Percentiles rank a stretch among this genome's conserved stretches.
Conservation (phyloP, 257 asterid genomes). For the Solanum phureja region DNA sequence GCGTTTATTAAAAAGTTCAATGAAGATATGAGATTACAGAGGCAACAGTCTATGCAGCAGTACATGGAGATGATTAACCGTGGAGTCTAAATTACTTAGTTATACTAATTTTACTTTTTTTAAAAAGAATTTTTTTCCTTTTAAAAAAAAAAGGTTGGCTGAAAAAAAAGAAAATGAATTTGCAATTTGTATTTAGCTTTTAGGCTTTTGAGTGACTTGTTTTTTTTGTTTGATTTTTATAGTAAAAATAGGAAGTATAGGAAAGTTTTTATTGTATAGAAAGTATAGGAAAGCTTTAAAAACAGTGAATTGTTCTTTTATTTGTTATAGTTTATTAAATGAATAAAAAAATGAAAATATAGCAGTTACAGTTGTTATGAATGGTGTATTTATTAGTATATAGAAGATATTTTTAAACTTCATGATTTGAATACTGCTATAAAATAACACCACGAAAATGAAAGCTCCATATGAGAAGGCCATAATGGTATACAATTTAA, state of each 20-base stretch:
- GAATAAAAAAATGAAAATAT: not conserved
- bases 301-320: not conserved
- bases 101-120: not conserved
- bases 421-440: too few relatives aligned
- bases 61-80: conserved; percentile 29
- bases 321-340: not conserved
- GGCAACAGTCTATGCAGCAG: conserved; percentile 22
- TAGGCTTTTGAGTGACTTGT: not conserved
- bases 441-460: not conserved
- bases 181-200: not conserved
- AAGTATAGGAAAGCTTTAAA: not conserved
- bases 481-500: not conserved
- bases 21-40: conserved; percentile 34
- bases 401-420: not conserved
- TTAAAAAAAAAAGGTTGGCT: not conserved
- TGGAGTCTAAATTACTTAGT: conserved; percentile 1
- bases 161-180: not conserved
- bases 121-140: not conserved
- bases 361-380: not conserved
- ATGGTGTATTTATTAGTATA: not conserved
- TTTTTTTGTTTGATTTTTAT: not conserved
- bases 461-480: not conserved
- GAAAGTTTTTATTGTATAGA: not conserved
- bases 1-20: conserved; percentile 28
- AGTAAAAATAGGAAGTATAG: not conserved